Base-by-base conservation (phyloP, 2,329 filamentous ascomycete species). In the Aureobasidium sp. region DNA sequence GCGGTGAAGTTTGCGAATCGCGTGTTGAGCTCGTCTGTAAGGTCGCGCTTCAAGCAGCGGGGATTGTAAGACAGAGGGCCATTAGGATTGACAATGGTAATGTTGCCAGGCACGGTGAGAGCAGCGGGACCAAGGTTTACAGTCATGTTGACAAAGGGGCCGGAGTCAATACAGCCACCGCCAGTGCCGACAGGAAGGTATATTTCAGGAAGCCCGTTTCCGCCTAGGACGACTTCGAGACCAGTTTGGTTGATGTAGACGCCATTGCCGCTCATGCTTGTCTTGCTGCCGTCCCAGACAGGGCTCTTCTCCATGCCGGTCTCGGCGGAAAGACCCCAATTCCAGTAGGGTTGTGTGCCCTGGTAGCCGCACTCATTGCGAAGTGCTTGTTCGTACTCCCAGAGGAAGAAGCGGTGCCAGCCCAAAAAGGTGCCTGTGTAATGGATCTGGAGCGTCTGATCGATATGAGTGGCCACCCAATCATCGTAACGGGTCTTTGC, bases 241-340 rank as follows among this genome's bases (percentile, higher is more conserved):
- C 61, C 62, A 7, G 59, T 29, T 14, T 65, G 55, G 22, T 57
- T 27, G 20, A 57, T 47, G 39, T 64, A 58, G 2, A 36, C 60
- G 20, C 65, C 65, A 39, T 66, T 63, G 49, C 61, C 61, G 42
- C 65, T 61, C 59, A 66, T 65, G 29, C 75, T 72, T n/a, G 76
- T 78, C 22, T 75, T 76, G 63, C 75, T 78, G 45, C 82, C 82
- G 64, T 84, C 81, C 57, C 84, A 82, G 53, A 82, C 68, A 5
- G 80, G 78, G 0, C 79, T 82, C 44, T 75, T 74, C 37, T 63
- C 41, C 17, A 61, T 63, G 20, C 82, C 75, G 2, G 71, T 62
- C 12, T 52, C 36, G 7, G 75, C 70, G 71, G 76, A 78, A 57
- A 74, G 73, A 3, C 74, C 74, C 78, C 81, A 83, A 69, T 83